Conservation (phyloP, 148 eudicot species). For the Dysphania ambrosioides region DNA sequence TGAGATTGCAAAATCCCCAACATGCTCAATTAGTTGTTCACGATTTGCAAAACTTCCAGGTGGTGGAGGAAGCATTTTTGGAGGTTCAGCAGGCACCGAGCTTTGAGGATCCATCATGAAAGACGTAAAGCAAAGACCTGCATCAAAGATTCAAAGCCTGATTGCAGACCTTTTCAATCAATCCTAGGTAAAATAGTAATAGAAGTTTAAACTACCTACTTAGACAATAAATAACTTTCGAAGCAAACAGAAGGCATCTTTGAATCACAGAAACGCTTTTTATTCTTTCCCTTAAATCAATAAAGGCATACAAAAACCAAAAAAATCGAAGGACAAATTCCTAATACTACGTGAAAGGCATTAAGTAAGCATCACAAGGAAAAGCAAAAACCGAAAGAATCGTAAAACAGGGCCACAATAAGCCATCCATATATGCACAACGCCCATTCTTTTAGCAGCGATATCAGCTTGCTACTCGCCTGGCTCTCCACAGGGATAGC, state of each 20-base stretch:
- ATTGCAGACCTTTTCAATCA: background rate
- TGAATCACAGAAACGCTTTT: background rate
- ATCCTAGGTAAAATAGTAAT: background rate
- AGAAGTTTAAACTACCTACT: background rate
- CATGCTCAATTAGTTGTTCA: constrained; percentile 71
- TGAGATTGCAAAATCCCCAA: constrained; percentile 58
- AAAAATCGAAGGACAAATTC: background rate
- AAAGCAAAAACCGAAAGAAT: background rate
- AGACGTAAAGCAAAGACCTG: constrained; percentile 6
- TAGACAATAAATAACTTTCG: background rate
- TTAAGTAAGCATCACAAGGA: background rate
- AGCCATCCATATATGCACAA: background rate
- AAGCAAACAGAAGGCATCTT: background rate
- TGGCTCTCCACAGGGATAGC: background rate
- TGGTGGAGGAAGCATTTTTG: constrained; percentile 62
- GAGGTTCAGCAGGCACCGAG: constrained; percentile 23
- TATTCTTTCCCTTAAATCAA: background rate
- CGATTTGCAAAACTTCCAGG: constrained; percentile 62
- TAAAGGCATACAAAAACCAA: background rate
- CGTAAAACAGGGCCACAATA: too few species aligned
- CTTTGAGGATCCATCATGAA: constrained; percentile 19
- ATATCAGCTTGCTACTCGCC: background rate
- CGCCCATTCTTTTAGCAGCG: background rate
- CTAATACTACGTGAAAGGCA: too few species aligned
- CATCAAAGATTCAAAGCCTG: constrained; percentile 13